These are phyloP conservation scores for Cordyceps fumosorosea DNA, from an alignment of 2,329 filamentous ascomycete genomes.

Conservation along the genomic window DNA sequence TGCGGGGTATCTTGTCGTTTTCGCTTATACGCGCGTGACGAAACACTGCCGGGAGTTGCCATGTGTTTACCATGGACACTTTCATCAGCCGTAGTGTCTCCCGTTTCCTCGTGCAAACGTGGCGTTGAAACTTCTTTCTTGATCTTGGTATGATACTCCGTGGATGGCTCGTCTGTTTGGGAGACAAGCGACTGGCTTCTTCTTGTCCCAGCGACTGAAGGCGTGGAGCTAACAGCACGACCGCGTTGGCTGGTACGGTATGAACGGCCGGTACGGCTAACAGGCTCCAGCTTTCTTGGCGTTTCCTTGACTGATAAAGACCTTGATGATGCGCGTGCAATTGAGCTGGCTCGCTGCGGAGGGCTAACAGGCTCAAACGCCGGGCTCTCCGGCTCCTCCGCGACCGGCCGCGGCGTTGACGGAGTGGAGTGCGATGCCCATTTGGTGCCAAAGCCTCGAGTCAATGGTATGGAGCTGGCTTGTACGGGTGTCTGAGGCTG, in stretches of 20 bases:
- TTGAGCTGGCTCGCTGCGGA: slow-evolving; percentile 32
- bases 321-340: slow-evolving; percentile 28
- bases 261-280: slow-evolving; percentile 25
- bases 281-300: slow-evolving; percentile 16
- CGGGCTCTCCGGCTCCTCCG: slow-evolving; percentile 41
- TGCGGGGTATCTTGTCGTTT: slow-evolving; percentile 49
- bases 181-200: slow-evolving; percentile 41
- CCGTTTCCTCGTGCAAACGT: slow-evolving; percentile 44
- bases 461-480: slow-evolving; percentile 23
- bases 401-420: slow-evolving; percentile 44
- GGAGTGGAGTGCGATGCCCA: slow-evolving; percentile 53
- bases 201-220: slow-evolving; percentile 28
- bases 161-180: slow-evolving; percentile 41
- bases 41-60: slow-evolving; percentile 31
- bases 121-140: slow-evolving; percentile 57
- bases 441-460: slow-evolving; percentile 44
- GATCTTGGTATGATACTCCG: slow-evolving; percentile 38
- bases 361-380: slow-evolving; percentile 55
- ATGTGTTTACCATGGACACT: slow-evolving; percentile 35
- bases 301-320: slow-evolving; percentile 14
- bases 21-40: slow-evolving; percentile 42
- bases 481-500: slow-evolving; percentile 30
- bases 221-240: slow-evolving; percentile 28
- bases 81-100: slow-evolving; percentile 51
- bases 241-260: slow-evolving; percentile 30